A percentile compares a stretch with the other conserved stretches of the same genome.
Conservation (phyloP, 106 monocot species). For the Acorus calamus region DNA sequence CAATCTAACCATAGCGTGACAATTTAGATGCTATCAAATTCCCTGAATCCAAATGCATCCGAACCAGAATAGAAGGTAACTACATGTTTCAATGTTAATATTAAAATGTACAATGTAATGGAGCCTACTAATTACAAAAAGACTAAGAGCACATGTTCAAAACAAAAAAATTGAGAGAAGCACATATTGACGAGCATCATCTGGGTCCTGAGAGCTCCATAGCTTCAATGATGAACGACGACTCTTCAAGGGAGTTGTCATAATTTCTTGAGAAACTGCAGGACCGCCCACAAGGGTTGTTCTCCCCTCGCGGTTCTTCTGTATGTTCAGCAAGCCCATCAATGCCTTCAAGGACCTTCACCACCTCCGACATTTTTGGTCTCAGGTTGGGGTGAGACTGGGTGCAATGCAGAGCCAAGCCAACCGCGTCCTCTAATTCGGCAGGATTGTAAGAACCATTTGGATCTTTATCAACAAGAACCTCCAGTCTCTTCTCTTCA, state of each 20-base stretch:
- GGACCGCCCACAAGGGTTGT: conserved; percentile 9
- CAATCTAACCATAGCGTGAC: too few species aligned
- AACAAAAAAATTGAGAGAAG: too few species aligned
- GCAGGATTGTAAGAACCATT: conserved; percentile 28
- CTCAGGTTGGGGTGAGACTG: conserved; percentile 54
- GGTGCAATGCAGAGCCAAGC: conserved; percentile 58
- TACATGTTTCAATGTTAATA: too few species aligned
- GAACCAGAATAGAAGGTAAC: too few species aligned
- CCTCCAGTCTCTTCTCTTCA: conserved; percentile 52
- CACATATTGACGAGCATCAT: conserved; percentile 13
- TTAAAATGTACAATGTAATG: too few species aligned
- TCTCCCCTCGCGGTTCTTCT: conserved; percentile 24
- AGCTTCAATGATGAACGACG: conserved; percentile 83
- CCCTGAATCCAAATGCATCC: too few species aligned
- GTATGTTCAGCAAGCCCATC: conserved; percentile 16
- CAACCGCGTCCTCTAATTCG: conserved; percentile 66
- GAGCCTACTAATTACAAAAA: too few species aligned
- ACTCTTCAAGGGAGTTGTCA: conserved; percentile 50
- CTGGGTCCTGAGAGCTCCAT: conserved; percentile 90
- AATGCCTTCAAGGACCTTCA: conserved; percentile 48
- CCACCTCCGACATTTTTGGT: conserved; percentile 80
- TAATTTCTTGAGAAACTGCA: conserved; percentile 46
- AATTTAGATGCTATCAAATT: too few species aligned
- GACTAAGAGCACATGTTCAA: too few species aligned
- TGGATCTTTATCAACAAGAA: conserved; percentile 58